Conservation (phyloP, 805 yeast species). For the Limtongia smithiae region DNA sequence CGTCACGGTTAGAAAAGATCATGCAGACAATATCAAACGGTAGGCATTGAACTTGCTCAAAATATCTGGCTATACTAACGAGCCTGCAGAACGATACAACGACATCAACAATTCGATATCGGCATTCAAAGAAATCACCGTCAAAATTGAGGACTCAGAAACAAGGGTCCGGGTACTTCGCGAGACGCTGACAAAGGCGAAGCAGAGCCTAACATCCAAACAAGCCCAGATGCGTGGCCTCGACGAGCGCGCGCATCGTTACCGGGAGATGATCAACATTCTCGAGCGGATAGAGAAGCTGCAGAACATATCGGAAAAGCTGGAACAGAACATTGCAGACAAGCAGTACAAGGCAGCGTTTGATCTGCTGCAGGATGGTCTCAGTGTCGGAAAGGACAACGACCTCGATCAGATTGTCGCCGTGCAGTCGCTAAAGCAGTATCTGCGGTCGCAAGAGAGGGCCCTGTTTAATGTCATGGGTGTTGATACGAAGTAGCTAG, state of each 20-base stretch:
- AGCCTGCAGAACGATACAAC: constrained; percentile 54
- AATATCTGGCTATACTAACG: background rate
- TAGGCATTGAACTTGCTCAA: constrained; percentile 23
- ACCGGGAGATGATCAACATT: constrained; percentile 66
- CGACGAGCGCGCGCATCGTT: constrained; percentile 57
- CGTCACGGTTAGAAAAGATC: constrained; percentile 52
- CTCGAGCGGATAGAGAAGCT: constrained; percentile 64
- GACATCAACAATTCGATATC: constrained; percentile 84
- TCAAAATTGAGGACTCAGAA: constrained; percentile 64
- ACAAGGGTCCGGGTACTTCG: constrained; percentile 49
- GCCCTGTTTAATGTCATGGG: constrained; percentile 17
- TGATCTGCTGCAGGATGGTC: constrained; percentile 47
- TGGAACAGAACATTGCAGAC: constrained; percentile 66
- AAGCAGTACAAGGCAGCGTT: constrained; percentile 68
- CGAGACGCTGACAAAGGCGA: constrained; percentile 48
- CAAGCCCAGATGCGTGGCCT: constrained; percentile 60
- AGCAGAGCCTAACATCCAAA: constrained; percentile 50
- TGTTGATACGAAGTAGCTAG: background rate
- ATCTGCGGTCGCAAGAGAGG: constrained; percentile 18
- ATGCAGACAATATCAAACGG: constrained; percentile 69
- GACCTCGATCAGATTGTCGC: constrained; percentile 36
- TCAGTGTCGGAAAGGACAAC: constrained; percentile 36
- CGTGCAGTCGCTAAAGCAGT: constrained; percentile 34
- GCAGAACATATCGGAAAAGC: constrained; percentile 53
- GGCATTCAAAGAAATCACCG: constrained; percentile 68